Evolutionary conservation across 345 rosid genomes (phyloP).

Genomic region (Tarenaya hassleriana): DNA sequence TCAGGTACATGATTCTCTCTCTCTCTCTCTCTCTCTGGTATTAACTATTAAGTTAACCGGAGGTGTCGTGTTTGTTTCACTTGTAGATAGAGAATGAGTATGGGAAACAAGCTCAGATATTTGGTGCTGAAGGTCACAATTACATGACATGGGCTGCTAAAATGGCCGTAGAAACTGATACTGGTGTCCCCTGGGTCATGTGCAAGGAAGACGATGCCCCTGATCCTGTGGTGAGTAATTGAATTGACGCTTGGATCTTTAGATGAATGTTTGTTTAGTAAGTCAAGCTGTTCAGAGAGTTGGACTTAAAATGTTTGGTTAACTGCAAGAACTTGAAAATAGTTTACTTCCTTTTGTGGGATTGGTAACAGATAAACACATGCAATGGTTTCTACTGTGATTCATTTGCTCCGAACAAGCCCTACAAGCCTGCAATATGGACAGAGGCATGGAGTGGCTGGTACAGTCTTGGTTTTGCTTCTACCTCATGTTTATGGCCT

Average conservation of each 20-base stretch:
- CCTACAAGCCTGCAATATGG: constrained; percentile 94
- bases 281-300: neutral
- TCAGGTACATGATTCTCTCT: constrained; percentile 69
- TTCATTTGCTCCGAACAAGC: constrained; percentile 87
- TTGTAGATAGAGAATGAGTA: constrained; percentile 97
- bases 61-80: neutral
- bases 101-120: constrained; percentile 72
- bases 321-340: neutral
- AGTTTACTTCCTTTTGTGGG: constrained; percentile 8
- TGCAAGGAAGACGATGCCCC: constrained; percentile 99
- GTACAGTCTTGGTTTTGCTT: constrained; percentile 34
- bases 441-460: constrained; percentile 99
- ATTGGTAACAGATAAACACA: constrained; percentile 67
- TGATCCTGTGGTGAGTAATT: constrained; percentile 80
- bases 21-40: neutral
- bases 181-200: constrained; percentile 99
- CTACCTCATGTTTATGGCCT: constrained; percentile 7
- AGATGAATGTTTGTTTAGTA: neutral
- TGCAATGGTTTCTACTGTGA: constrained; percentile 99
- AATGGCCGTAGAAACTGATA: constrained; percentile 78
- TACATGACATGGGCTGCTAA: constrained; percentile 96
- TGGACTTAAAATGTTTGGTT: neutral
- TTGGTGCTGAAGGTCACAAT: constrained; percentile 71
- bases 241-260: neutral
- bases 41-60: constrained; percentile 14